phyloP scores from a whole-genome alignment of 192 early-diverging fungal genomes.

The Gigaspora rosea region DNA sequence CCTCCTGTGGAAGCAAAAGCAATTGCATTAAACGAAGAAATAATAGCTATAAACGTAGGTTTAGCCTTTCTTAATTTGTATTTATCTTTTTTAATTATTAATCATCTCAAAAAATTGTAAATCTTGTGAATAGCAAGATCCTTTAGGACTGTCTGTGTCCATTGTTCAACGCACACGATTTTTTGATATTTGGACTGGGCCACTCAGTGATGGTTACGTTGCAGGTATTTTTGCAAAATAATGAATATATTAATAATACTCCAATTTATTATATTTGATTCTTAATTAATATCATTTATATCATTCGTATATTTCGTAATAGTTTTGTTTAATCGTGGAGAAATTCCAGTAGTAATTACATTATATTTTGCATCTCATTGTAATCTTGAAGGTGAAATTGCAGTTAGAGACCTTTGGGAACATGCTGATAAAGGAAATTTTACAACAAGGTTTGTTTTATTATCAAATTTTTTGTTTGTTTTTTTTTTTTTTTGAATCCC shows the following conservation, averaged over 20 bases:
- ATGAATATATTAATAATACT: neutral
- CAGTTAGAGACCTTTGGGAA: constrained; percentile 19
- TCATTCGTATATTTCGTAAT: neutral
- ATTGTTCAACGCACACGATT: neutral
- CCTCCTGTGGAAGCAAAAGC: constrained; percentile 31
- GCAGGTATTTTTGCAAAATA: neutral
- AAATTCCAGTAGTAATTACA: neutral
- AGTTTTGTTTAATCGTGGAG: neutral
- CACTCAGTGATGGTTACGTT: constrained; percentile 10
- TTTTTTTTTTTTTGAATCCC: too few relatives aligned
- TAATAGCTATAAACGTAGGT: constrained; percentile 54
- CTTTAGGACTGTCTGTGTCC: constrained; percentile 39
- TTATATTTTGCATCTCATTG: neutral
- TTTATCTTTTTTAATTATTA: neutral
- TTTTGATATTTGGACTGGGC: constrained; percentile 14
- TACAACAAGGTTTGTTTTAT: neutral
- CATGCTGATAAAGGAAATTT: neutral
- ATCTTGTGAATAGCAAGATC: constrained; percentile 46
- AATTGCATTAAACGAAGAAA: constrained; percentile 50
- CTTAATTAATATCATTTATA: neutral
- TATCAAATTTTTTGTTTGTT: neutral
- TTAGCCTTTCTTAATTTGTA: neutral
- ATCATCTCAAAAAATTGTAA: neutral
- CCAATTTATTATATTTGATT: neutral
- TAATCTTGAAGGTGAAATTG: neutral